Evolutionary conservation across 176 grass and related monocot species (phyloP).

Genomic region (Stipa capillata): DNA sequence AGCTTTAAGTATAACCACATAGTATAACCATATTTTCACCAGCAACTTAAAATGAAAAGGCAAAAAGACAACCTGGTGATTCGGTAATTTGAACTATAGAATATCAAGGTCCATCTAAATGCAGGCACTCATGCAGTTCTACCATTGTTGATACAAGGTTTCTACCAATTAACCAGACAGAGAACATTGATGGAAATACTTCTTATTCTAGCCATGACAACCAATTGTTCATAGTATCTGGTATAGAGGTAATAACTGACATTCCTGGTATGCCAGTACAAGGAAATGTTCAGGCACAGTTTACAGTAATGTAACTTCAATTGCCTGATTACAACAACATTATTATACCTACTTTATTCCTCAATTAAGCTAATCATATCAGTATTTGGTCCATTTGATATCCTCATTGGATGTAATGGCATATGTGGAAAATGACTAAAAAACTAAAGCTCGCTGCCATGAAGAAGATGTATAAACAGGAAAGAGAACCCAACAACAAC

Average conservation of each 20-base stretch:
- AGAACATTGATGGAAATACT: not conserved
- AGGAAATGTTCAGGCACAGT: not conserved
- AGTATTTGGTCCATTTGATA: not conserved
- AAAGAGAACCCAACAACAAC: not conserved
- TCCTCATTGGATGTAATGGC: not conserved
- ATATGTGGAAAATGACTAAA: not conserved
- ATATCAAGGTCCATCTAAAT: not conserved
- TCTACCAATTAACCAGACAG: too few species aligned
- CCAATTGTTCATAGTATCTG: too few species aligned
- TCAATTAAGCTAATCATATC: not conserved
- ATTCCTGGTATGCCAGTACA: not conserved
- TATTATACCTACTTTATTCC: not conserved
- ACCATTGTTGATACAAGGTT: not conserved
- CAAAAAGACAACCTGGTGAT: not conserved
- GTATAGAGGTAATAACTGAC: not conserved
- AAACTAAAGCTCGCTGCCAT: too few species aligned
- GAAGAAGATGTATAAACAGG: not conserved
- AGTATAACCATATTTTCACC: not conserved
- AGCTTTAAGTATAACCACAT: not conserved
- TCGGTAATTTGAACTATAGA: not conserved
- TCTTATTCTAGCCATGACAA: too few species aligned
- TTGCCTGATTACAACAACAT: not conserved
- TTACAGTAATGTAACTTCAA: not conserved
- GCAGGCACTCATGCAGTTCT: not conserved
- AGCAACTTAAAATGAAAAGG: not conserved